Percentiles rank a stretch among this genome's conserved stretches.
Conservation (phyloP, 1,139 yeast species). For the Debaryomycetaceae sp. region DNA sequence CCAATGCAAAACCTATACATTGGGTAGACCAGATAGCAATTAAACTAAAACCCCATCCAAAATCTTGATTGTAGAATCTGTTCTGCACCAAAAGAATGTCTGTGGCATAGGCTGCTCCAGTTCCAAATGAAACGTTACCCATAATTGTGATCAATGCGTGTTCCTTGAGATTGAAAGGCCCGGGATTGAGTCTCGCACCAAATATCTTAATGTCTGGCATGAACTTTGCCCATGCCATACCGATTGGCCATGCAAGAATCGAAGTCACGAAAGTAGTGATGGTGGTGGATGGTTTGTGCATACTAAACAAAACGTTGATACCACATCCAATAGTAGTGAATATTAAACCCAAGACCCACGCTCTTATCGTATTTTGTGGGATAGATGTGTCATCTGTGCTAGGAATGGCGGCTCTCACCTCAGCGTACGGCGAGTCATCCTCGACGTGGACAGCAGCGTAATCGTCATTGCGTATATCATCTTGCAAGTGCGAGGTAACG, state of each 20-base stretch:
- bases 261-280: slow-evolving; percentile 22
- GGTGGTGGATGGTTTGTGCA: slow-evolving; percentile 20
- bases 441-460: slow-evolving; percentile 42
- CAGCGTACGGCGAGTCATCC: slow-evolving; percentile 65
- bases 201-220: slow-evolving; percentile 14
- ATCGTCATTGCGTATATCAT: slow-evolving; percentile 32
- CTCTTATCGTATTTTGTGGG: slow-evolving; percentile 55
- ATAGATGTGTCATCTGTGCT: slow-evolving; percentile 50
- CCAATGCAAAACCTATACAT: slow-evolving; percentile 61
- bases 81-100: slow-evolving; percentile 57
- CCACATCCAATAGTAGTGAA: slow-evolving; percentile 51
- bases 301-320: slow-evolving; percentile 21
- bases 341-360: slow-evolving; percentile 48
- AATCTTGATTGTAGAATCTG: slow-evolving; percentile 44
- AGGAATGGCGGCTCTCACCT: slow-evolving; percentile 57
- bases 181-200: slow-evolving; percentile 52
- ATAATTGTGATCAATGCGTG: slow-evolving; percentile 48
- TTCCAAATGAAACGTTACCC: slow-evolving; percentile 46
- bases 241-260: slow-evolving; percentile 21
- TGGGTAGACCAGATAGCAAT: slow-evolving; percentile 55
- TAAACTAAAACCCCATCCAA: slow-evolving; percentile 39
- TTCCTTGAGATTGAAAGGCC: slow-evolving; percentile 63
- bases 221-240: slow-evolving; percentile 13
- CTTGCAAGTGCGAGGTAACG: slow-evolving; percentile 25
- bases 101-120: slow-evolving; percentile 61